phyloP scores from a whole-genome alignment of 2,329 filamentous ascomycete genomes.

The Trichophaea hybrida region DNA sequence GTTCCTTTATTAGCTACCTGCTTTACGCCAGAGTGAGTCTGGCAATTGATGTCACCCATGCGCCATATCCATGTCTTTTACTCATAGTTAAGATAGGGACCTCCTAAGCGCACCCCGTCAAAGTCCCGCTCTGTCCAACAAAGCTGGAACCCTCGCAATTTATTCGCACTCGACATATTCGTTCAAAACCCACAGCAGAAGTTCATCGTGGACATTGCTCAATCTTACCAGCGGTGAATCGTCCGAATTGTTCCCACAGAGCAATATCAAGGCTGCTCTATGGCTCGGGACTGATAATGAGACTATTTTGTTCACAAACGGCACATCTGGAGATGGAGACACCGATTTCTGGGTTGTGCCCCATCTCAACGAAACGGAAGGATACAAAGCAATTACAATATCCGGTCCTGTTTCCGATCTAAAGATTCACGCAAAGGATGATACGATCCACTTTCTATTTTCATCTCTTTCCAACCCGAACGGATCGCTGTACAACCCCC shows the following conservation, averaged over 20 bases:
- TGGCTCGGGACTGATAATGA: slow-evolving; percentile 57
- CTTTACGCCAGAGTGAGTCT: slow-evolving; percentile 16
- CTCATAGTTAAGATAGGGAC: slow-evolving; percentile 37
- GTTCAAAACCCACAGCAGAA: slow-evolving; percentile 58
- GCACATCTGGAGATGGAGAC: slow-evolving; percentile 34
- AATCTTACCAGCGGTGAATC: slow-evolving; percentile 54
- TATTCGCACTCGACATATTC: slow-evolving; percentile 59
- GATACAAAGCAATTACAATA: slow-evolving; percentile 35
- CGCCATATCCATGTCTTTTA: slow-evolving; percentile 1
- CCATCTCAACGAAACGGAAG: slow-evolving; percentile 24
- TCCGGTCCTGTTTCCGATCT: slow-evolving; percentile 43
- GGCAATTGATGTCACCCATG: not conserved
- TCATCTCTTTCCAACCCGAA: slow-evolving; percentile 52
- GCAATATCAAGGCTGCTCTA: slow-evolving; percentile 52
- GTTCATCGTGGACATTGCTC: slow-evolving; percentile 50
- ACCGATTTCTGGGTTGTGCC: slow-evolving; percentile 21
- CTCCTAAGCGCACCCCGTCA: slow-evolving; percentile 62
- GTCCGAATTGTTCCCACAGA: slow-evolving; percentile 49
- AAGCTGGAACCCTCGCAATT: slow-evolving; percentile 42
- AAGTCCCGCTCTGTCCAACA: slow-evolving; percentile 55
- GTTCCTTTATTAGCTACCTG: not conserved
- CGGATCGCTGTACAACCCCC: slow-evolving; percentile 54
- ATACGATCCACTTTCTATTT: slow-evolving; percentile 40
- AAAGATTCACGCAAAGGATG: slow-evolving; percentile 37
- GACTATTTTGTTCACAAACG: slow-evolving; percentile 43